A percentile compares a stretch with the other conserved stretches of the same genome.
Evolutionary conservation across 75 land plant genomes (phyloP).

Genomic region (Sequoiadendron giganteum): DNA sequence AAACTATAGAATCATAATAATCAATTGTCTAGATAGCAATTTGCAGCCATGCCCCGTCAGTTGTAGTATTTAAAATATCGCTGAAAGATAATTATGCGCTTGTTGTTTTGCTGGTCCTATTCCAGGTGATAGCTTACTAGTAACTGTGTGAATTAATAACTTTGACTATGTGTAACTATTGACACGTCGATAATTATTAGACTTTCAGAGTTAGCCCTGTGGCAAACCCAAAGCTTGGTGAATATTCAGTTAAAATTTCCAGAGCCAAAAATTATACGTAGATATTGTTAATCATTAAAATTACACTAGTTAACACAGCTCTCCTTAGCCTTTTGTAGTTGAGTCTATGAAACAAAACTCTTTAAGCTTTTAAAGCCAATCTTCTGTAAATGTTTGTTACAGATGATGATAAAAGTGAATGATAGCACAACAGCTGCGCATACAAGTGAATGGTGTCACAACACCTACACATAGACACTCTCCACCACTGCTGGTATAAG

Average conservation of each 20-base stretch:
- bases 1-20: neutral
- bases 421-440: neutral
- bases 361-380: neutral
- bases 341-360: neutral
- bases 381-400: neutral
- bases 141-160: neutral
- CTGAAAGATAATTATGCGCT: neutral
- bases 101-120: neutral
- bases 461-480: neutral
- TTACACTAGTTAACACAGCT: neutral
- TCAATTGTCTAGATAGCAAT: neutral
- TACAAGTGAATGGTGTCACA: neutral
- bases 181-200: neutral
- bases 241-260: neutral
- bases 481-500: neutral
- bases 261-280: neutral
- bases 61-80: neutral
- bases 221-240: neutral
- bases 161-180: neutral
- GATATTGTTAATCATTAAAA: too few species aligned
- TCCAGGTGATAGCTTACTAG: neutral
- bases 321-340: neutral
- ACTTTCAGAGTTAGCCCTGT: neutral
- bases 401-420: neutral
- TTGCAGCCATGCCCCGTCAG: neutral